These are phyloP conservation scores for Camelina sativa DNA, from an alignment of 345 rosid genomes.

Conservation along the genomic window DNA sequence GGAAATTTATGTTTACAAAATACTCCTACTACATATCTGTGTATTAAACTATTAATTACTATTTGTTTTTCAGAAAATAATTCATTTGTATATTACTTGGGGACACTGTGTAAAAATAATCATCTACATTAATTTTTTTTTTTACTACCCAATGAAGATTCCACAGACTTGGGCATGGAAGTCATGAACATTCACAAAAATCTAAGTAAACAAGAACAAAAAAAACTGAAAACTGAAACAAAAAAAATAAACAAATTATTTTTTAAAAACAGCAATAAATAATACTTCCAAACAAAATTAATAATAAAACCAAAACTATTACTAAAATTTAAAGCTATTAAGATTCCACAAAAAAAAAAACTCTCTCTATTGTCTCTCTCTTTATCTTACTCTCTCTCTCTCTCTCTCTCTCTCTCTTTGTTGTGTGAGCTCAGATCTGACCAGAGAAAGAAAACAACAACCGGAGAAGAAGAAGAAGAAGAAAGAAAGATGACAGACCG, in stretches of 20 bases:
- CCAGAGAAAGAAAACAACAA: conserved; percentile 30
- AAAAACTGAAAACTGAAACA: conserved; percentile 28
- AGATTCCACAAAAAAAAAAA: conserved; percentile 36
- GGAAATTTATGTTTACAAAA: too few species aligned
- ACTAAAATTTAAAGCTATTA: conserved; percentile 30
- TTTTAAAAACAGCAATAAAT: neutral
- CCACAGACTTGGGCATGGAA: too few species aligned
- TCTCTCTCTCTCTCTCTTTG: neutral
- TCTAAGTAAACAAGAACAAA: neutral
- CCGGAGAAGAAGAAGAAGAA: neutral
- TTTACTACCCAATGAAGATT: too few species aligned
- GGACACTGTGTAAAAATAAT: neutral
- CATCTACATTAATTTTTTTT: too few species aligned
- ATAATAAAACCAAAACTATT: neutral
- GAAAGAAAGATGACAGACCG: conserved; percentile 50
- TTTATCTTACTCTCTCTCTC: neutral
- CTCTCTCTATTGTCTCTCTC: conserved; percentile 33
- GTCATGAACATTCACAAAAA: too few species aligned
- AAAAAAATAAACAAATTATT: neutral
- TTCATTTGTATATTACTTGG: neutral
- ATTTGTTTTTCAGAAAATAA: neutral
- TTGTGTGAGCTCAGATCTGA: conserved; percentile 43
- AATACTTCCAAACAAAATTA: neutral
- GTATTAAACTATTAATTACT: too few species aligned
- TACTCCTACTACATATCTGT: neutral